Conservation (phyloP, 108 stramenopile genomes). For the Pseudonitzschia multiseries region DNA sequence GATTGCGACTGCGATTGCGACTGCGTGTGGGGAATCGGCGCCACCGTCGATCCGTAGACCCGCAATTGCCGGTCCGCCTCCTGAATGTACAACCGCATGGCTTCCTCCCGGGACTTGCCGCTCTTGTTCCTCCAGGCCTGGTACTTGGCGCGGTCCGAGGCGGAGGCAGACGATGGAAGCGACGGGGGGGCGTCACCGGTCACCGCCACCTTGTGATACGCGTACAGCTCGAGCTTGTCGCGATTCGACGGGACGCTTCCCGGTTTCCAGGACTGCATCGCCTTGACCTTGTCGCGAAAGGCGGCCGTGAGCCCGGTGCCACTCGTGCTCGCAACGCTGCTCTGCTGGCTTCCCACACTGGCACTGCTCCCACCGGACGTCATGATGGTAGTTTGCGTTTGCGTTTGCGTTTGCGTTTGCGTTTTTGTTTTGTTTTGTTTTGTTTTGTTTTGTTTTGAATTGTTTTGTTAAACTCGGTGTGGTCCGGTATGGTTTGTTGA, state of each 20-base stretch:
- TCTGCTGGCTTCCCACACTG: background rate
- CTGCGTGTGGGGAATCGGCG: slow-evolving; percentile 28
- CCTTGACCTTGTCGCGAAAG: slow-evolving; percentile 68
- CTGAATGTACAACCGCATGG: slow-evolving; percentile 75
- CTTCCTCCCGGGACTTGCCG: slow-evolving; percentile 56
- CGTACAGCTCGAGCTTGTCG: slow-evolving; percentile 85
- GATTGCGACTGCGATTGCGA: background rate
- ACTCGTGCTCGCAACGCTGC: background rate
- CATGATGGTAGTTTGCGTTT: slow-evolving; percentile 3
- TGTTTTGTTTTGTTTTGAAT: background rate
- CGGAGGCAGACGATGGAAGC: slow-evolving; percentile 31
- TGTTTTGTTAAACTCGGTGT: no score
- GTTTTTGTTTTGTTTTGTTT: background rate
- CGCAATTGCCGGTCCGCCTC: slow-evolving; percentile 82
- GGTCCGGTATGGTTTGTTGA: no score
- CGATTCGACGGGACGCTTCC: slow-evolving; percentile 78
- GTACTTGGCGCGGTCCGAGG: slow-evolving; percentile 80
- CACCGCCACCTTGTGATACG: slow-evolving; percentile 88
- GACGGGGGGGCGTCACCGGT: slow-evolving; percentile 70
- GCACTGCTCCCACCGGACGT: background rate
- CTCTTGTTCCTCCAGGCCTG: slow-evolving; percentile 72
- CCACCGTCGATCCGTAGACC: slow-evolving; percentile 61
- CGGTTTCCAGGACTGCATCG: slow-evolving; percentile 87
- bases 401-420: background rate
- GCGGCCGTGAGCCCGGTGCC: slow-evolving; percentile 21